A percentile compares a stretch with the other conserved stretches of the same genome.
These are phyloP conservation scores for Fusarium cicatricum DNA, from an alignment of 2,329 filamentous ascomycete species.

Conservation along the genomic window DNA sequence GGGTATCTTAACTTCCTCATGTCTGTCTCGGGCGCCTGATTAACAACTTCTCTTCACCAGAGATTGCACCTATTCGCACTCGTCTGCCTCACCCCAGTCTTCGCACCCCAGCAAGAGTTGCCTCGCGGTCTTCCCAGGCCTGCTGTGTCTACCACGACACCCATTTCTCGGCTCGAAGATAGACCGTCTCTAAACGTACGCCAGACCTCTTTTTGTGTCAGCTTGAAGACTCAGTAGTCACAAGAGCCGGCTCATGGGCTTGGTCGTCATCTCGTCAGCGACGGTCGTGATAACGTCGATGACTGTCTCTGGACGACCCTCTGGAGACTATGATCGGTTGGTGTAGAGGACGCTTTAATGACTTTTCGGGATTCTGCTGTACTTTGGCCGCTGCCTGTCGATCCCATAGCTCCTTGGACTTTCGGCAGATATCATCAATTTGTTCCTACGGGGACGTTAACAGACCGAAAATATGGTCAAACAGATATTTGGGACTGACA, in stretches of 20 bases:
- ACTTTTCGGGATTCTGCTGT: constrained; percentile 56
- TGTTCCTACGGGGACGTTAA: constrained; percentile 58
- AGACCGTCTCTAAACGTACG: constrained; percentile 5
- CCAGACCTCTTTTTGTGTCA: constrained; percentile 10
- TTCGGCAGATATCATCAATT: constrained; percentile 69
- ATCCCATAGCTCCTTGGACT: constrained; percentile 67
- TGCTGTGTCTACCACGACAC: constrained; percentile 12
- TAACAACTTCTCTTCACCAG: constrained; percentile 28
- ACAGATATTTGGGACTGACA: constrained; percentile 52
- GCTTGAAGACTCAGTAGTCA: constrained; percentile 4
- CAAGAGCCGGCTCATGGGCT: constrained; percentile 17
- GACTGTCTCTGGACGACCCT: constrained; percentile 38
- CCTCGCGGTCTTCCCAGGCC: constrained; percentile 25
- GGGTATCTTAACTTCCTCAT: constrained; percentile 41
- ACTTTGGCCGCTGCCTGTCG: constrained; percentile 60
- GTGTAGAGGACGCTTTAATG: constrained; percentile 65
- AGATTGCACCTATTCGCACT: constrained; percentile 19
- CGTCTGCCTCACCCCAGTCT: constrained; percentile 34
- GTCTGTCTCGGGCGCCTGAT: constrained; percentile 30
- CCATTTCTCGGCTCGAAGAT: constrained; percentile 9
- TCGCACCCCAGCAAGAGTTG: constrained; percentile 21
- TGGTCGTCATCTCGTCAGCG: constrained; percentile 39
- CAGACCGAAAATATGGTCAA: constrained; percentile 7
- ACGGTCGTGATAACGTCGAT: constrained; percentile 40
- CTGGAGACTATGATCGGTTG: constrained; percentile 59